These are phyloP conservation scores for Arthrobotrys megalospora DNA, from an alignment of 2,329 filamentous ascomycete genomes.

Conservation along the genomic window DNA sequence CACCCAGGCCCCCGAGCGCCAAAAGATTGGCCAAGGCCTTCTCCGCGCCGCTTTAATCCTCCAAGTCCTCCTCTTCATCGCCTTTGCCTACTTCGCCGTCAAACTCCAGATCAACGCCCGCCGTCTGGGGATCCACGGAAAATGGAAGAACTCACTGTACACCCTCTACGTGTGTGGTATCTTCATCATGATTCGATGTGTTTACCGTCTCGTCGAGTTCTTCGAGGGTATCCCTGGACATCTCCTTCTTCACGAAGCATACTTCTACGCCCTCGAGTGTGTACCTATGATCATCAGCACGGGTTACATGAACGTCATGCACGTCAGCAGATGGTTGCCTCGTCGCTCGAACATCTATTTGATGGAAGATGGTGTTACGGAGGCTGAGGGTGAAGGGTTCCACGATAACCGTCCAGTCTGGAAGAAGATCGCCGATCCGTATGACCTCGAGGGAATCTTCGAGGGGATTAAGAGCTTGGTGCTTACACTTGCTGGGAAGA, in stretches of 20 bases:
- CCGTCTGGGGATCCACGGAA: constrained; percentile 29
- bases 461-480: constrained; percentile 45
- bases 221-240: constrained; percentile 45
- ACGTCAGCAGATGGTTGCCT: constrained; percentile 49
- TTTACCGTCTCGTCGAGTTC: constrained; percentile 59
- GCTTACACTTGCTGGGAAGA: constrained; percentile 38
- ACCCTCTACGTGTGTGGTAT: constrained; percentile 52
- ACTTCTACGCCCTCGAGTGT: constrained; percentile 57
- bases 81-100: constrained; percentile 52
- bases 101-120: constrained; percentile 51
- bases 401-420: constrained; percentile 50
- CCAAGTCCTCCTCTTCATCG: constrained; percentile 51
- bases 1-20: constrained; percentile 39
- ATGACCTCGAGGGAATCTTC: constrained; percentile 50
- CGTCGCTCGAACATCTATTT: constrained; percentile 48
- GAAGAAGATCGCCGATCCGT: constrained; percentile 57
- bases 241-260: constrained; percentile 47
- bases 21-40: constrained; percentile 54
- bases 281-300: constrained; percentile 52
- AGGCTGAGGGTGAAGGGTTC: constrained; percentile 53
- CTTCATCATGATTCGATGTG: constrained; percentile 52
- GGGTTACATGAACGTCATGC: constrained; percentile 49
- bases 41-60: constrained; percentile 55
- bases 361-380: constrained; percentile 53
- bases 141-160: constrained; percentile 53